Conservation (phyloP, 2,329 filamentous ascomycete genomes). For the Endoconidiophora laricicola region DNA sequence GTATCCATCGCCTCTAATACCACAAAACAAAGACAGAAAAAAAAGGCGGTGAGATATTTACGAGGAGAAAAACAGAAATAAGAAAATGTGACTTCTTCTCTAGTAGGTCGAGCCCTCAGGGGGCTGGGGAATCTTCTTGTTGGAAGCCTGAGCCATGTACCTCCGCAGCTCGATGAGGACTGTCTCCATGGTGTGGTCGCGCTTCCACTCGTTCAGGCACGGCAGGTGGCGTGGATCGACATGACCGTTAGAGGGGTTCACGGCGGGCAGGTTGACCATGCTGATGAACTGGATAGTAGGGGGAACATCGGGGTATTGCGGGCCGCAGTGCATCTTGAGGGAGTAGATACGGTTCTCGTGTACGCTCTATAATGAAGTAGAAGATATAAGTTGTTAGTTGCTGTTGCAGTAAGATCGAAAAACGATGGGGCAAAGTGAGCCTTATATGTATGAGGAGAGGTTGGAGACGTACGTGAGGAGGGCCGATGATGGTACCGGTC, state of each 20-base stretch:
- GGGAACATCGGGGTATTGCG: conserved; percentile 74
- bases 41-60: no score
- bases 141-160: conserved; percentile 81
- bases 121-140: conserved; percentile 93
- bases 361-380: conserved; percentile 44
- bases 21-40: no score
- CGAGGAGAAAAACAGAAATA: no score
- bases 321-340: conserved; percentile 87
- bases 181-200: conserved; percentile 89
- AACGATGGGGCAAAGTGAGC: neutral
- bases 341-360: conserved; percentile 99
- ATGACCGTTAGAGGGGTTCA: conserved; percentile 62
- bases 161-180: conserved; percentile 73
- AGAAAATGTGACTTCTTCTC: no score
- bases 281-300: conserved; percentile 86
- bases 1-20: no score
- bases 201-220: conserved; percentile 78
- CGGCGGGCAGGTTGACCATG: conserved; percentile 91
- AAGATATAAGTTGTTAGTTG: conserved; percentile 4
- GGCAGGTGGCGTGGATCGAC: conserved; percentile 73
- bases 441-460: neutral
- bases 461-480: conserved; percentile 61
- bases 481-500: conserved; percentile 94
- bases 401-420: neutral
- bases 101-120: conserved; percentile 54